Evolutionary conservation across 305 asterid species (phyloP).

Genomic region (Ilex paraguariensis): DNA sequence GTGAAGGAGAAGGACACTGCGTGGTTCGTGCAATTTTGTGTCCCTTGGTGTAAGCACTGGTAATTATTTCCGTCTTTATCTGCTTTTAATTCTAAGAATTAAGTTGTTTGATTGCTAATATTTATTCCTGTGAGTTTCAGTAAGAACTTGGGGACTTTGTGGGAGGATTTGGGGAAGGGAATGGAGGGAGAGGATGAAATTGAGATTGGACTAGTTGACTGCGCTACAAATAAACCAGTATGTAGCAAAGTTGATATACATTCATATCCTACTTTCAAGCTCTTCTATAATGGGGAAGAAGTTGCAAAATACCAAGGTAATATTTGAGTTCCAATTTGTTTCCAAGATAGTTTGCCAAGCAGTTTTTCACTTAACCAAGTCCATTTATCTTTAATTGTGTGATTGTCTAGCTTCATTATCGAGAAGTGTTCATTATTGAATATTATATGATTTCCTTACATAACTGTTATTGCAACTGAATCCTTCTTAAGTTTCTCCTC

Average conservation of each 20-base stretch:
- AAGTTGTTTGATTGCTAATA: conserved; percentile 10
- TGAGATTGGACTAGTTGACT: conserved; percentile 93
- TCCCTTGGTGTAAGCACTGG: conserved; percentile 99
- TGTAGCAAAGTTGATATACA: conserved; percentile 85
- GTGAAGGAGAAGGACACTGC: conserved; percentile 93
- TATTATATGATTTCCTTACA: no score
- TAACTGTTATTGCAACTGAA: no score
- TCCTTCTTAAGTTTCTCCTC: no score
- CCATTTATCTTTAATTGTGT: no score
- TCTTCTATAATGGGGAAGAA: conserved; percentile 94
- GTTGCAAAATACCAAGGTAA: conserved; percentile 78
- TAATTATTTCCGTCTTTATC: conserved; percentile 22
- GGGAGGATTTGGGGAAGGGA: conserved; percentile 94
- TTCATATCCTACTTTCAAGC: conserved; percentile 94
- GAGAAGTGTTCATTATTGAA: no score
- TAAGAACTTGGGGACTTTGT: conserved; percentile 81
- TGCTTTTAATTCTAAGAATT: neutral
- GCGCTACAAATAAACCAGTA: conserved; percentile 58
- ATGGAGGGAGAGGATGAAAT: conserved; percentile 97
- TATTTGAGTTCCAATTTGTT: conserved; percentile 2
- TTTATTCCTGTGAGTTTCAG: conserved; percentile 33
- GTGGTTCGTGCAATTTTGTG: conserved; percentile 94
- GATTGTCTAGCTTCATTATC: no score
- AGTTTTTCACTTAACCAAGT: neutral
- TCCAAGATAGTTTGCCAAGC: neutral